Evolutionary conservation across 805 yeast species (phyloP).

Genomic region (Myxozyma melibiosi): DNA sequence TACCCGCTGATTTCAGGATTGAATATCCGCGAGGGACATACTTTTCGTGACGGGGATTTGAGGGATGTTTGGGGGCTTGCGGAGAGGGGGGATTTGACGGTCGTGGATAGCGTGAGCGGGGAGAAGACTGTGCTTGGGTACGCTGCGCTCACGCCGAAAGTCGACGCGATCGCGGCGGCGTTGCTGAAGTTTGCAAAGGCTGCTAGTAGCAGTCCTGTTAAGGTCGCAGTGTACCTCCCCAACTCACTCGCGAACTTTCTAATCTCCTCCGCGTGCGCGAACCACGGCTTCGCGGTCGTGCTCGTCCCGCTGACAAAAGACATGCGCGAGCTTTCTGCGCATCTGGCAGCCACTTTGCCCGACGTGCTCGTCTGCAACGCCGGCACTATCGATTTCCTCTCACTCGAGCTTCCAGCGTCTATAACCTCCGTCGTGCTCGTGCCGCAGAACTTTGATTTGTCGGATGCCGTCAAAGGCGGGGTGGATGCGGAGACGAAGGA

Average conservation of each 20-base stretch:
- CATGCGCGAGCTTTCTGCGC: constrained; percentile 5
- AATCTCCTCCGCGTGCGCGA: constrained; percentile 22
- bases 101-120: not conserved
- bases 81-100: constrained; percentile 38
- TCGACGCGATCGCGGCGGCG: constrained; percentile 13
- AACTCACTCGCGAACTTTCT: constrained; percentile 26
- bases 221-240: constrained; percentile 29
- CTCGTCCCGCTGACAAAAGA: constrained; percentile 20
- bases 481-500: not conserved
- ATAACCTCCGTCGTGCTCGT: constrained; percentile 18
- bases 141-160: constrained; percentile 13
- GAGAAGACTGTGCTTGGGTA: not conserved
- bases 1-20: constrained; percentile 69
- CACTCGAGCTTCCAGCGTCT: constrained; percentile 19
- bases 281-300: constrained; percentile 20
- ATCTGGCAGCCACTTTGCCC: constrained; percentile 26
- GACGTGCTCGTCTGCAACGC: constrained; percentile 28
- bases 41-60: constrained; percentile 71
- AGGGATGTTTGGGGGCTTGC: constrained; percentile 66
- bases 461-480: not conserved
- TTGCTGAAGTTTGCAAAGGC: constrained; percentile 14
- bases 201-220: too few relatives aligned
- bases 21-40: constrained; percentile 63
- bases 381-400: constrained; percentile 28
- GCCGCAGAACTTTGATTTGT: not conserved